Percentiles rank a stretch among this genome's conserved stretches.
phyloP scores from a whole-genome alignment of 768 basidiomycete genomes.

The Wakefieldia striispora region DNA sequence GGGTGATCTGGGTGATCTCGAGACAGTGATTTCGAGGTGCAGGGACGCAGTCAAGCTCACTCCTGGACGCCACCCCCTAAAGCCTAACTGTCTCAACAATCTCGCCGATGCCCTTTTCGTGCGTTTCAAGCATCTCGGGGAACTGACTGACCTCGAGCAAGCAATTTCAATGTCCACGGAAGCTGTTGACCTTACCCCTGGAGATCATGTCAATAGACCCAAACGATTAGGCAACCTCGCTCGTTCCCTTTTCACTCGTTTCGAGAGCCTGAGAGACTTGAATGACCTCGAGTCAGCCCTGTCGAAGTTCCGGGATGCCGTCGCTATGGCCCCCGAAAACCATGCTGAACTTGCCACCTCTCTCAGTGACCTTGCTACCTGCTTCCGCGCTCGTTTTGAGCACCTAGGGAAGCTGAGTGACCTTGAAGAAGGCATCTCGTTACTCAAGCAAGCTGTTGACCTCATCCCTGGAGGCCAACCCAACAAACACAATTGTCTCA shows the following conservation, averaged over 20 bases:
- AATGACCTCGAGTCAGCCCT: not conserved
- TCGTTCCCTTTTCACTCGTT: not conserved
- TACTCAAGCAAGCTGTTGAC: not conserved
- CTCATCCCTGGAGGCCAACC: not conserved
- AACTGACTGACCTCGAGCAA: not conserved
- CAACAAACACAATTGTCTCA: too few relatives aligned
- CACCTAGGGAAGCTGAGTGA: too few relatives aligned
- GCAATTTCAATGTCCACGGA: not conserved
- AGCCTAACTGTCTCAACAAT: not conserved
- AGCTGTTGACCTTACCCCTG: not conserved
- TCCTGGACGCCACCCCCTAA: not conserved
- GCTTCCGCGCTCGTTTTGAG: not conserved
- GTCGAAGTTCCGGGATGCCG: too few relatives aligned
- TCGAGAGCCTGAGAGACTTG: not conserved
- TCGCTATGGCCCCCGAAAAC: too few relatives aligned
- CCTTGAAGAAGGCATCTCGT: not conserved
- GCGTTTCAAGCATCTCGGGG: not conserved
- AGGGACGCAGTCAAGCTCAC: not conserved
- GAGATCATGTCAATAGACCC: not conserved
- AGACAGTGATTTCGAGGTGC: not conserved
- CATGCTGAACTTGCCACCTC: too few relatives aligned
- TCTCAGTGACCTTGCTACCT: not conserved
- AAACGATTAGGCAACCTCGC: not conserved
- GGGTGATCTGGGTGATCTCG: not conserved
- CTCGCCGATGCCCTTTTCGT: not conserved